phyloP scores from a whole-genome alignment of 768 basidiomycete genomes.

The Lactarius trivialis region DNA sequence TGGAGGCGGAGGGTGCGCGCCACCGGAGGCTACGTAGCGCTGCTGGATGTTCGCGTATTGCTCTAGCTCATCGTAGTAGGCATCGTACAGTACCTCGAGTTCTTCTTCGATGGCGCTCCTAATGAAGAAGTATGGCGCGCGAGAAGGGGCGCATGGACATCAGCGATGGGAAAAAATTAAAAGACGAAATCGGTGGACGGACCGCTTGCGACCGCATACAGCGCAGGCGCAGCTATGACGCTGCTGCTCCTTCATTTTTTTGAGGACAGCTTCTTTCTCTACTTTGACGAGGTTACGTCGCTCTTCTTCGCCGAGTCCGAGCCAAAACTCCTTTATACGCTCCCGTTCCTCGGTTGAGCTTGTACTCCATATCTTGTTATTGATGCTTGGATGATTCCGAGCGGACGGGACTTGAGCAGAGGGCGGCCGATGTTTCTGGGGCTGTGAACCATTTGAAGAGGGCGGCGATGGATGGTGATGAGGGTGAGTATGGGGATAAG shows the following conservation, averaged over 20 bases:
- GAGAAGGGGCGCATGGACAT: neutral
- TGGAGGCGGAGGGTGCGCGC: constrained; percentile 84
- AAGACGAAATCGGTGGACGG: constrained; percentile 35
- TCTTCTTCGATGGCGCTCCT: constrained; percentile 99
- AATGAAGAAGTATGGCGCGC: constrained; percentile 5
- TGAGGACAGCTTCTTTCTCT: constrained; percentile 95
- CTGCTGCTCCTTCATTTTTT: constrained; percentile 99
- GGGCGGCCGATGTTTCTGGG: constrained; percentile 35
- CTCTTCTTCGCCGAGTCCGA: constrained; percentile 86
- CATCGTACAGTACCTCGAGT: constrained; percentile 99
- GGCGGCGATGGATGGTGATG: constrained; percentile 53
- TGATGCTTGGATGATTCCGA: constrained; percentile 25
- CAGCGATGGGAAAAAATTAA: constrained; percentile 24
- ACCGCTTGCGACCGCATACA: constrained; percentile 96
- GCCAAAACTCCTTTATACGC: constrained; percentile 97
- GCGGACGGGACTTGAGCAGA: constrained; percentile 22
- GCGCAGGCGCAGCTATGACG: constrained; percentile 94
- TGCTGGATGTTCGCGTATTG: constrained; percentile 98
- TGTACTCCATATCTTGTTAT: constrained; percentile 91
- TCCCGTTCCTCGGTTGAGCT: constrained; percentile 90
- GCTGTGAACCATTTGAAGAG: constrained; percentile 35
- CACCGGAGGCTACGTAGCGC: constrained; percentile 87
- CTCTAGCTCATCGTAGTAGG: constrained; percentile 99
- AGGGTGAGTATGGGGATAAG: constrained; percentile 44
- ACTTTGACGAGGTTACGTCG: constrained; percentile 89